Base-by-base conservation (phyloP, 2,329 filamentous ascomycete genomes). In the Diplodia mutila region DNA sequence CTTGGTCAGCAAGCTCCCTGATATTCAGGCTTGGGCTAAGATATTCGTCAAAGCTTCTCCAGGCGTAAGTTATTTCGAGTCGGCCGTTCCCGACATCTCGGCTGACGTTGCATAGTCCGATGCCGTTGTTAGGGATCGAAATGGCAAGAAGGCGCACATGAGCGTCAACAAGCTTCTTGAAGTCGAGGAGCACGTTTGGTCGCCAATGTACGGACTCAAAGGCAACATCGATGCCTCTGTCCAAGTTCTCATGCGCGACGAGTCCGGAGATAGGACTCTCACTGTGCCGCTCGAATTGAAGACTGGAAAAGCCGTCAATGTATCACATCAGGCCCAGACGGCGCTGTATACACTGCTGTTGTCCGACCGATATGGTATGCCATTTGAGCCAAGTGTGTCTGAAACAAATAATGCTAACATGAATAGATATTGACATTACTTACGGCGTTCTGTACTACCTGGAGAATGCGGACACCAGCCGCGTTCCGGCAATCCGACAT, bases 121-220 rank as follows among this genome's bases (percentile, higher is more conserved):
- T 71, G 93, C 93, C 2, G 76, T 92, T 49, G 90, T 96, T 27
- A 90, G 92, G 71, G 93, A 94, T 71, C 87, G 91, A 55, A 90
- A 93, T 74, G 91, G 90, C 49, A 87, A 90, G 65, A 90, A 89
- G 71, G 87, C 90, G 12, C 90, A 86, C 67, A 90, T 98, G 86
- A 93, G 91, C 72, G 89, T 99, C 72, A 96, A 90, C 74, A 99
- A 98, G 76, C 84, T 99, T 32, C 89, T 99, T 16, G 95, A 98
- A 75, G 92, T 99, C 11, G 95, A 99, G 77, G 95, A 99, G 78
- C 95, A 98, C 75, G 89, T 99, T 32, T 99, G 95, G 95, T 98
- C 94, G 7, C 95, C 95, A 0, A 94, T 93, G 88, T 99, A 97
- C 76, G 95, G 95, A 0, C 84, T 99, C 18, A 99, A 99, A 78